A percentile compares a stretch with the other conserved stretches of the same genome.
These are phyloP conservation scores for Aureobasidium namibiae DNA, from an alignment of 2,329 filamentous ascomycete genomes.

Conservation along the genomic window DNA sequence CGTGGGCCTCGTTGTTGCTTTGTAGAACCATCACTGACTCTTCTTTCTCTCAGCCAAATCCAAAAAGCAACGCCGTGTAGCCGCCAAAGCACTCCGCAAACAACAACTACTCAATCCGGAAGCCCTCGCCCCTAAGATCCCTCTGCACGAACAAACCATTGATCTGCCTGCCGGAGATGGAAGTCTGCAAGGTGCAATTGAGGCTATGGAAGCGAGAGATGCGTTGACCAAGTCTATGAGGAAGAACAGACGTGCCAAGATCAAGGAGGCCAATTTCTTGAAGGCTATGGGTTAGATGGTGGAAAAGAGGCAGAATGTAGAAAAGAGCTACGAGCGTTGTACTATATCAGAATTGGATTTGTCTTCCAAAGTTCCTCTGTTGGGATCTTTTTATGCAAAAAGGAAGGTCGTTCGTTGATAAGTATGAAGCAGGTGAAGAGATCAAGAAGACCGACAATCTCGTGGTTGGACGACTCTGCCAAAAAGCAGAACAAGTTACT, in stretches of 20 bases:
- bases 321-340: not conserved
- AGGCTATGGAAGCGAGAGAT: constrained; percentile 45
- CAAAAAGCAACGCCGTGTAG: constrained; percentile 67
- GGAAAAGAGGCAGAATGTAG: not conserved
- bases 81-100: constrained; percentile 57
- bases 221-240: constrained; percentile 65
- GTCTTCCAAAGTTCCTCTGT: not conserved
- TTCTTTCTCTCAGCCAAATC: constrained; percentile 57
- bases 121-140: constrained; percentile 55
- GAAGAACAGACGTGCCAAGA: constrained; percentile 63
- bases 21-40: not conserved
- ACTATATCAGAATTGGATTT: not conserved
- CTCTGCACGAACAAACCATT: constrained; percentile 67
- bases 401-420: no score
- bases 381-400: no score
- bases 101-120: constrained; percentile 59
- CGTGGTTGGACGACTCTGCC: no score
- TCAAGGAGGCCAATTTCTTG: constrained; percentile 82
- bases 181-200: constrained; percentile 36
- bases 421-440: no score
- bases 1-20: no score
- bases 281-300: constrained; percentile 55
- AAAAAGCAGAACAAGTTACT: not conserved
- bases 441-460: no score
- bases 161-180: constrained; percentile 56